Percentiles rank a stretch among this genome's conserved stretches.
Evolutionary conservation across 2,329 filamentous ascomycete genomes (phyloP).

Genomic region (Colletotrichum sp.): DNA sequence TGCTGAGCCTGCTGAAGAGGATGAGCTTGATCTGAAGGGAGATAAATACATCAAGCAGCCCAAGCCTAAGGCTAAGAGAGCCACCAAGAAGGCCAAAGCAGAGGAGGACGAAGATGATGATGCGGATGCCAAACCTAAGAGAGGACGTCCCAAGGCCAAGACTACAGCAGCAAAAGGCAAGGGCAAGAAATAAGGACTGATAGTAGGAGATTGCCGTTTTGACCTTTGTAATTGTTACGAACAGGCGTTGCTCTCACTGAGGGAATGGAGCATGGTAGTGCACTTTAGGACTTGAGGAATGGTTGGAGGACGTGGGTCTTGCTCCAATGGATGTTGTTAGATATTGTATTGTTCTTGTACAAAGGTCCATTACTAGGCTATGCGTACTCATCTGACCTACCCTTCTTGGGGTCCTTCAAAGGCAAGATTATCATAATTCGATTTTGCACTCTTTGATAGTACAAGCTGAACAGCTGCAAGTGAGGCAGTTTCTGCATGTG

Average conservation of each 20-base stretch:
- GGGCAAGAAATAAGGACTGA: constrained; percentile 41
- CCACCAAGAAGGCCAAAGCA: constrained; percentile 40
- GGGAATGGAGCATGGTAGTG: background rate
- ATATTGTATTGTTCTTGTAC: background rate
- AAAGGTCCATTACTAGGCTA: background rate
- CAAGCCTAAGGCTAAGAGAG: constrained; percentile 67
- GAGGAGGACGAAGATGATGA: constrained; percentile 55
- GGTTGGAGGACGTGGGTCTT: background rate
- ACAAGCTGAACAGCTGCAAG: background rate
- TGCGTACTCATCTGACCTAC: background rate
- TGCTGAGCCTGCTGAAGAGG: constrained; percentile 71
- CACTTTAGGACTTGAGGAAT: background rate
- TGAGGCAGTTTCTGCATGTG: background rate
- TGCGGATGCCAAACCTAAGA: constrained; percentile 60
- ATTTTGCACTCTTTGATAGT: background rate
- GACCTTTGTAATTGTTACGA: background rate
- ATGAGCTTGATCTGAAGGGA: constrained; percentile 84
- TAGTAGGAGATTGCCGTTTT: background rate
- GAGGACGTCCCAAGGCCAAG: constrained; percentile 48
- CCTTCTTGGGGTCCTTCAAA: background rate
- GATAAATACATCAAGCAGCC: constrained; percentile 97
- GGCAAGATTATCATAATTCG: background rate
- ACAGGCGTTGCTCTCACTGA: background rate
- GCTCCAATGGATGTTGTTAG: background rate
- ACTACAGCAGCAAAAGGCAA: constrained; percentile 48